These are phyloP conservation scores for Entoloma clypeatum DNA, from an alignment of 1,284 basidiomycete genomes.

Conservation along the genomic window DNA sequence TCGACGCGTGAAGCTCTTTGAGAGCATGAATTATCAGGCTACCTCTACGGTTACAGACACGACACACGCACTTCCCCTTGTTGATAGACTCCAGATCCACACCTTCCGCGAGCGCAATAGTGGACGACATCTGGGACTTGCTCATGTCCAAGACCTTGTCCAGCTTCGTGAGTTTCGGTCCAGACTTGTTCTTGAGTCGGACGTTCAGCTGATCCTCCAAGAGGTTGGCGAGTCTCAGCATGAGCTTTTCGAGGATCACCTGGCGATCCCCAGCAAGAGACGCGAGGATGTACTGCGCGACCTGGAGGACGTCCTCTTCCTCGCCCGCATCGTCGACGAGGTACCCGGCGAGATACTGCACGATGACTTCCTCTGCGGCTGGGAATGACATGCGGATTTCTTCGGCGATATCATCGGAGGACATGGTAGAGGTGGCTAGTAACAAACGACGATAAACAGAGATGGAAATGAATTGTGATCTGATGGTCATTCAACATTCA, in stretches of 20 bases:
- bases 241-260: slow-evolving; percentile 60
- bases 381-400: slow-evolving; percentile 79
- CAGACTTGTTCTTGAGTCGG: slow-evolving; percentile 54
- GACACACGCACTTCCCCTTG: slow-evolving; percentile 78
- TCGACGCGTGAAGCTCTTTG: slow-evolving; percentile 90
- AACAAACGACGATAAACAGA: no score
- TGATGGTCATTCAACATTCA: no score
- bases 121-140: slow-evolving; percentile 77
- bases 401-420: slow-evolving; percentile 67
- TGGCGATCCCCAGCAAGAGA: slow-evolving; percentile 60
- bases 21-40: slow-evolving; percentile 16
- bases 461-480: no score
- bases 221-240: slow-evolving; percentile 62
- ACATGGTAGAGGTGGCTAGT: slow-evolving; percentile 35
- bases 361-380: slow-evolving; percentile 89
- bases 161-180: slow-evolving; percentile 67
- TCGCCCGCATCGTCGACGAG: slow-evolving; percentile 92
- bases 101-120: slow-evolving; percentile 80
- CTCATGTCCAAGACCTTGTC: slow-evolving; percentile 97
- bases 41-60: slow-evolving; percentile 13
- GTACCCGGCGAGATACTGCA: slow-evolving; percentile 90
- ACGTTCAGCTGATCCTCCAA: slow-evolving; percentile 61
- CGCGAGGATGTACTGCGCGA: slow-evolving; percentile 73
- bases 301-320: slow-evolving; percentile 82
- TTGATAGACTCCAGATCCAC: slow-evolving; percentile 94